Evolutionary conservation across 768 basidiomycete genomes (phyloP).

Genomic region (Amanita pallidorosea): DNA sequence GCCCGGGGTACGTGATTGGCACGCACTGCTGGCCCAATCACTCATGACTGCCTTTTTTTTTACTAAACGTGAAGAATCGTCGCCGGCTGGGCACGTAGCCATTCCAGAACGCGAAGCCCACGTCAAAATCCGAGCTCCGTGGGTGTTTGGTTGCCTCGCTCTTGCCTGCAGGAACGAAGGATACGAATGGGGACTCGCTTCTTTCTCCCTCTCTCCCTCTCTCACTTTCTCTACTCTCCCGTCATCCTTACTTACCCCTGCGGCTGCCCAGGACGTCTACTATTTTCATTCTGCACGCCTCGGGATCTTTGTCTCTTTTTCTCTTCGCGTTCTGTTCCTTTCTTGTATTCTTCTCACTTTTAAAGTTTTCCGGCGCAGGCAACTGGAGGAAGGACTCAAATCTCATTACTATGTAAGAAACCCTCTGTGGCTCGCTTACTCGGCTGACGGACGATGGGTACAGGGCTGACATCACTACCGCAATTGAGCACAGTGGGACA

Average conservation of each 20-base stretch:
- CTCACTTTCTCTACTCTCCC: neutral
- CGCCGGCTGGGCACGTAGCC: neutral
- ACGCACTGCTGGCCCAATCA: neutral
- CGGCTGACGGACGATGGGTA: neutral
- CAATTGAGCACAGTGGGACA: conserved; percentile 9
- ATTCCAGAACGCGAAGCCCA: conserved; percentile 5
- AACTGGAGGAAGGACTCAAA: conserved; percentile 2
- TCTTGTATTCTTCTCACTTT: conserved; percentile 1
- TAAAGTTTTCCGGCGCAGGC: neutral
- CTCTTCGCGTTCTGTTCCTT: neutral
- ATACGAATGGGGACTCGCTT: neutral
- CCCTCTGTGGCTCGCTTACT: neutral
- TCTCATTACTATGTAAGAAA: conserved; percentile 7
- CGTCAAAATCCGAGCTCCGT: conserved; percentile 6
- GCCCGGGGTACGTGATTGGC: too few species aligned
- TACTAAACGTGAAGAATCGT: conserved; percentile 1
- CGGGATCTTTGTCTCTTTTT: neutral
- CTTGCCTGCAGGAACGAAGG: neutral
- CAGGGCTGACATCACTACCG: conserved; percentile 9
- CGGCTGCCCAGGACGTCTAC: neutral
- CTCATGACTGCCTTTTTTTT: neutral
- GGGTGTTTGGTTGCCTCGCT: conserved; percentile 2
- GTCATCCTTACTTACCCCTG: neutral
- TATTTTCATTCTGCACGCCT: neutral
- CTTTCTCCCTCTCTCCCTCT: neutral